Conservation (phyloP, 352 stramenopile genomes). For the Pythium insidiosum region DNA sequence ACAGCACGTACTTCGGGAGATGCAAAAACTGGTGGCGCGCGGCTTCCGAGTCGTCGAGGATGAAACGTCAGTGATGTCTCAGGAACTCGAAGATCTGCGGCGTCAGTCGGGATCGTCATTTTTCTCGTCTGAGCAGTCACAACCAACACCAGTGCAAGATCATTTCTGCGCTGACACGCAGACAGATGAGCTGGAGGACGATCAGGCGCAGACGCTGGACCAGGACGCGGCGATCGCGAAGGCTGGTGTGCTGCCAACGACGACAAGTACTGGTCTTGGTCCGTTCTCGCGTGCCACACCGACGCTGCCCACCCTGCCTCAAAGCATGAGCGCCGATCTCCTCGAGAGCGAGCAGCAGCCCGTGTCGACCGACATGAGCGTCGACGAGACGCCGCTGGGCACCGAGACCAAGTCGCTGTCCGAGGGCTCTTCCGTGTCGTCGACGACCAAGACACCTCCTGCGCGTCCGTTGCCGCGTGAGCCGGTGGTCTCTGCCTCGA, state of each 20-base stretch:
- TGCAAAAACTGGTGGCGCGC: not conserved
- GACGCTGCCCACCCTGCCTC: constrained; percentile 1
- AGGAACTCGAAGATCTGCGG: constrained; percentile 9
- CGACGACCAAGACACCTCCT: constrained; percentile 16
- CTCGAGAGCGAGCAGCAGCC: constrained; percentile 7
- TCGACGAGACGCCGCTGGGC: constrained; percentile 7
- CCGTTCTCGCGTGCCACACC: constrained; percentile 5
- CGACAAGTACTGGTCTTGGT: not conserved
- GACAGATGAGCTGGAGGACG: constrained; percentile 8
- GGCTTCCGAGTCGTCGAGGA: not conserved
- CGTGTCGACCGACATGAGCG: constrained; percentile 7
- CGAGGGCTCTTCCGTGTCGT: constrained; percentile 13
- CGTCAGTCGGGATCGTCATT: constrained; percentile 8
- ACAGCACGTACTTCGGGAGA: constrained; percentile 2
- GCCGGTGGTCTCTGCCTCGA: not conserved
- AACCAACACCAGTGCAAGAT: constrained; percentile 14
- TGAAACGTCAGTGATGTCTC: constrained; percentile 10
- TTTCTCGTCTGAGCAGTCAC: constrained; percentile 16
- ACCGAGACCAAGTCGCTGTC: constrained; percentile 5
- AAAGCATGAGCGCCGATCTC: constrained; percentile 4
- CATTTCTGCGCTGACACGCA: constrained; percentile 15
- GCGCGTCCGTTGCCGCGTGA: constrained; percentile 2
- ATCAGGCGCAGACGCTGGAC: constrained; percentile 16
- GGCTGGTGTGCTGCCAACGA: not conserved
- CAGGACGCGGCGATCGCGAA: constrained; percentile 2